Evolutionary conservation across 2,329 filamentous ascomycete species (phyloP).

Genomic region (Hirsutella minnesotensis): DNA sequence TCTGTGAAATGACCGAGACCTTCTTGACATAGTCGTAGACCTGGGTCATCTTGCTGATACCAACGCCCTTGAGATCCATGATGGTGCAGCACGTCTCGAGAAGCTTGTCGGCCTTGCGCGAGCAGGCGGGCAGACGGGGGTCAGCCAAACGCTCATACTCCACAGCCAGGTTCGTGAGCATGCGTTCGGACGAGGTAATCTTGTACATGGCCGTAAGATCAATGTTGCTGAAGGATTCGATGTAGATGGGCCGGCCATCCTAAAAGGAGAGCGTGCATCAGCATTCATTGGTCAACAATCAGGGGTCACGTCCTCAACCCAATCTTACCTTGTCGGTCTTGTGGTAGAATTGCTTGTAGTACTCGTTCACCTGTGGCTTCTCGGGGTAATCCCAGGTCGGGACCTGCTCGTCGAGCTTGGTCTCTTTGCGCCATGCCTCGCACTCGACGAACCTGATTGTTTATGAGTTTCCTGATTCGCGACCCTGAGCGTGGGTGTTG

Average conservation of each 20-base stretch:
- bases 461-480: conserved; percentile 9
- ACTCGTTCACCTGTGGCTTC: conserved; percentile 72
- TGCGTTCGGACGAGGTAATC: conserved; percentile 84
- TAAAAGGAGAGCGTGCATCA: conserved; percentile 22
- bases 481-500: neutral
- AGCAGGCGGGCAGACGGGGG: conserved; percentile 88
- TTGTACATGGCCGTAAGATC: conserved; percentile 83
- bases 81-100: conserved; percentile 98
- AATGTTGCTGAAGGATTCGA: conserved; percentile 90
- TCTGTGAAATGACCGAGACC: conserved; percentile 84
- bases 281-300: neutral
- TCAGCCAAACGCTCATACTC: conserved; percentile 97
- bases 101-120: conserved; percentile 76
- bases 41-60: conserved; percentile 64
- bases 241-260: conserved; percentile 96
- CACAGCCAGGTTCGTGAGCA: conserved; percentile 90
- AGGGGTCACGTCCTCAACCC: neutral
- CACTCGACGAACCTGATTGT: conserved; percentile 69
- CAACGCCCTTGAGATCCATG: conserved; percentile 95
- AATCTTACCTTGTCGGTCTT: conserved; percentile 68
- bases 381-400: conserved; percentile 78
- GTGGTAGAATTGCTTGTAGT: conserved; percentile 98
- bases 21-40: conserved; percentile 83
- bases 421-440: conserved; percentile 85
- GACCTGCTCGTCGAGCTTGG: conserved; percentile 70